Evolutionary conservation across 192 early-diverging fungal genomes (phyloP), one percentile per base, ranked within the genome.

Genomic region (Coemansia erecta): DNA sequence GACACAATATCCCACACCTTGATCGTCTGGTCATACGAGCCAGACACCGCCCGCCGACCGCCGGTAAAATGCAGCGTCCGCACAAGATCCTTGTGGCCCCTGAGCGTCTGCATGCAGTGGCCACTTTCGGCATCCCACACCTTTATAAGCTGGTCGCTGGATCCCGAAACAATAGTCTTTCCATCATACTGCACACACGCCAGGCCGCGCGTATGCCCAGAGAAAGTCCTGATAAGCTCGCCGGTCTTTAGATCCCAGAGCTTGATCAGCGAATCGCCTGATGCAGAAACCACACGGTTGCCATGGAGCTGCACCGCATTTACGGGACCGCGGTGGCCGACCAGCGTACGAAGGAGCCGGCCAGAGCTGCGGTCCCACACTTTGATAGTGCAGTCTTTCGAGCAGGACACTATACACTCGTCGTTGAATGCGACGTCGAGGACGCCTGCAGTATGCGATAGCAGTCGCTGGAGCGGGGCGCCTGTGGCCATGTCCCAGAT

Each of bases 1-100:
- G 89, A 86, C 12, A 81, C 70, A 45, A 90, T 73, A 70, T 99
- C 92, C 97, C 96, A 98, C 19, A 98, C 89, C 66, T 92, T 90
- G 56, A 98, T 89, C 1, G 89, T 87, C 62, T 97, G 87, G 72
- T 98, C 96, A 67, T 98, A 98, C 21, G 88, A 89, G 3, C 96
- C 96, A 33, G 86, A 89, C 2, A 98, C 92, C 49, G 97, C 88
- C 35, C 85, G 75, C 26, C 90, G 81, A 5, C 88, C 74, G 49
- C 92, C 90, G 71, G 87, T 59, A 47, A 68, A 95, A 60, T 91
- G 87, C 23, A 98, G 67, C 5, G 96, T 95, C 54, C 96, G 85
- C 15, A 93, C 91, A 17, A 93, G 53, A 23, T 85, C 86, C 21
- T 81, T 85, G 68, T 93, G 91, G 10, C 90, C 89, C 39, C 59